These are phyloP conservation scores for Blastocystis sp. DNA, from an alignment of 352 stramenopile genomes.

Conservation along the genomic window DNA sequence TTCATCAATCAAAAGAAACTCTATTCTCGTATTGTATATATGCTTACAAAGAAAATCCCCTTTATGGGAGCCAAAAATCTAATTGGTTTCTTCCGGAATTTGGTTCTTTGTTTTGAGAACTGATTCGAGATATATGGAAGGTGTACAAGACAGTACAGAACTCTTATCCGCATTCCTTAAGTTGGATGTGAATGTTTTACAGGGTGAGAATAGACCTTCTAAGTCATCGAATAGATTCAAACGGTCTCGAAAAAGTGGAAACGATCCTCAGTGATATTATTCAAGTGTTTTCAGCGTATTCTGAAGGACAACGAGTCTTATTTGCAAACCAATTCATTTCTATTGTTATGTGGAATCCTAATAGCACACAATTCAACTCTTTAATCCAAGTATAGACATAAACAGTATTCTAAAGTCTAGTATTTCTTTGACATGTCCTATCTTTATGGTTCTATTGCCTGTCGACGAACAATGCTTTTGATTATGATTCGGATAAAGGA, in stretches of 20 bases:
- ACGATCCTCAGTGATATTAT: not conserved
- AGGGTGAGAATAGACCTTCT: not conserved
- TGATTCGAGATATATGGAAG: no score
- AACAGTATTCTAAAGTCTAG: not conserved
- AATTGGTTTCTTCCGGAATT: not conserved
- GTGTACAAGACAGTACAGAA: not conserved
- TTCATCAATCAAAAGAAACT: no score
- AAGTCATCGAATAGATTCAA: not conserved
- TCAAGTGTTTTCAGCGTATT: not conserved
- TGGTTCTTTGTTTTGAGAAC: no score
- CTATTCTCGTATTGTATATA: no score
- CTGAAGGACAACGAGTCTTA: not conserved
- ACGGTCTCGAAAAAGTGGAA: not conserved
- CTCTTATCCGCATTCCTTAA: not conserved
- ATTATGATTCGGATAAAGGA: slow-evolving; percentile 17
- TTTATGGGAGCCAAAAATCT: not conserved
- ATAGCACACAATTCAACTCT: not conserved
- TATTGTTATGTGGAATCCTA: not conserved
- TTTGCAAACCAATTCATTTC: not conserved
- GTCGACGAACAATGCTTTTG: not conserved
- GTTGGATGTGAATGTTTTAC: not conserved
- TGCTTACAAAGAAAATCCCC: not conserved
- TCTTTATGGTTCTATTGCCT: not conserved
- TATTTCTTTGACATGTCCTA: not conserved
- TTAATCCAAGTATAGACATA: not conserved